Percentiles rank a stretch among this genome's conserved stretches.
Conservation (phyloP, 192 early-diverging fungal species). For the Podila minutissima region DNA sequence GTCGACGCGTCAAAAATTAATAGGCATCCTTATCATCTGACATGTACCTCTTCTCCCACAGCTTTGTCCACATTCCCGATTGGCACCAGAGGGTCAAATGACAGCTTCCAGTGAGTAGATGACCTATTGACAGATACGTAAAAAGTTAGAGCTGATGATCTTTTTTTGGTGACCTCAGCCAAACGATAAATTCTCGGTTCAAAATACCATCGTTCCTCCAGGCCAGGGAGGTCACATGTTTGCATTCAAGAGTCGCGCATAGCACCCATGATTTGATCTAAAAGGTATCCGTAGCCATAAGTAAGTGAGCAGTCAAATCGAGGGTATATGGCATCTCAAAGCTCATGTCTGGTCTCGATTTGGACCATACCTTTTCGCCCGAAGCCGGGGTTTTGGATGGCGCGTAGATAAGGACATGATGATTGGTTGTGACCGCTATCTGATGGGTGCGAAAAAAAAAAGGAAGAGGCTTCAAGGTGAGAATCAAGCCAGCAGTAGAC, state of each 20-base stretch:
- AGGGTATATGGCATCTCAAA: background rate
- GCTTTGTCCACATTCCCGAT: constrained; percentile 33
- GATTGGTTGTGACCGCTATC: constrained; percentile 44
- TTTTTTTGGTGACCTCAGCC: constrained; percentile 6
- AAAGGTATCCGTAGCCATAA: too few species aligned
- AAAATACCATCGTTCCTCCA: constrained; percentile 41
- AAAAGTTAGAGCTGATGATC: background rate
- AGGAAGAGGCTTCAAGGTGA: constrained; percentile 5
- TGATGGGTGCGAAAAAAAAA: constrained; percentile 2
- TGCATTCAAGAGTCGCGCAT: constrained; percentile 17
- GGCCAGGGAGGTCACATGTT: constrained; percentile 30
- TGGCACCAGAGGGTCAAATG: constrained; percentile 48
- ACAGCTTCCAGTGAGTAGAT: constrained; percentile 49
- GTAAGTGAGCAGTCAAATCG: too few species aligned
- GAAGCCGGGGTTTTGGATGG: constrained; percentile 8
- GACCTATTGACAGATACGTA: constrained; percentile 3
- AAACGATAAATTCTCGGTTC: background rate
- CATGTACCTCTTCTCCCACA: constrained; percentile 54
- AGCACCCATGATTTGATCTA: constrained; percentile 35
- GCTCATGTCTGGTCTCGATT: background rate
- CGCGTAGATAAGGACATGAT: constrained; percentile 41
- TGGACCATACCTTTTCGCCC: constrained; percentile 25
- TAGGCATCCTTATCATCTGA: too few species aligned
- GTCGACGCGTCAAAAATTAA: too few species aligned
- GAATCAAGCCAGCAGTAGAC: constrained; percentile 9